A percentile compares a stretch with the other conserved stretches of the same genome.
These are phyloP conservation scores for Phytopythium sindhum DNA, from an alignment of 352 stramenopile species.

Conservation along the genomic window DNA sequence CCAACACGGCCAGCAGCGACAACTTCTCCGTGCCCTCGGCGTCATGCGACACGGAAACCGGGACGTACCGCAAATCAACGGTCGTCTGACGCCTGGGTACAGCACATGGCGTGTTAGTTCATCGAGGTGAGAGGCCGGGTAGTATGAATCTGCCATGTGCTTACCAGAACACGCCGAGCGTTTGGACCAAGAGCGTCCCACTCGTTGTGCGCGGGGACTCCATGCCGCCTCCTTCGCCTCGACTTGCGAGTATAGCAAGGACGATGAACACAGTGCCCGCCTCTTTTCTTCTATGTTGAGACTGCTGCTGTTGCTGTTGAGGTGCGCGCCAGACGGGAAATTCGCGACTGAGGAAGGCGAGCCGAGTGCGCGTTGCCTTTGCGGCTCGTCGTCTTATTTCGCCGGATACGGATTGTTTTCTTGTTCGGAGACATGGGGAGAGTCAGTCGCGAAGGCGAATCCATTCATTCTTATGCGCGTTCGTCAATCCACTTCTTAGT, in stretches of 20 bases:
- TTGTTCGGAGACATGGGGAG: neutral
- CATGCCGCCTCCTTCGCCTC: neutral
- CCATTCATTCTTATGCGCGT: neutral
- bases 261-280: neutral
- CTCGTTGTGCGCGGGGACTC: neutral
- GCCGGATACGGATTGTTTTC: slow-evolving; percentile 1
- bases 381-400: slow-evolving; percentile 1
- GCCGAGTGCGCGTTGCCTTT: neutral
- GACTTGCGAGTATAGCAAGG: neutral
- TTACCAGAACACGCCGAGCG: slow-evolving; percentile 2
- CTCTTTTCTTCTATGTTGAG: neutral
- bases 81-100: neutral
- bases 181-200: slow-evolving; percentile 4
- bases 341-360: neutral
- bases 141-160: neutral
- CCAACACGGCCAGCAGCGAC: neutral
- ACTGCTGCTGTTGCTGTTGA: neutral
- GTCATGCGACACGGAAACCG: neutral
- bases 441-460: neutral
- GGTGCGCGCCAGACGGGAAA: neutral
- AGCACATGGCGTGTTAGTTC: neutral
- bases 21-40: neutral
- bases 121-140: neutral
- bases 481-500: neutral
- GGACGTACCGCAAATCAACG: slow-evolving; percentile 1